Evolutionary conservation across 2,329 filamentous ascomycete genomes (phyloP).

Genomic region (Fusarium pseudograminearum): DNA sequence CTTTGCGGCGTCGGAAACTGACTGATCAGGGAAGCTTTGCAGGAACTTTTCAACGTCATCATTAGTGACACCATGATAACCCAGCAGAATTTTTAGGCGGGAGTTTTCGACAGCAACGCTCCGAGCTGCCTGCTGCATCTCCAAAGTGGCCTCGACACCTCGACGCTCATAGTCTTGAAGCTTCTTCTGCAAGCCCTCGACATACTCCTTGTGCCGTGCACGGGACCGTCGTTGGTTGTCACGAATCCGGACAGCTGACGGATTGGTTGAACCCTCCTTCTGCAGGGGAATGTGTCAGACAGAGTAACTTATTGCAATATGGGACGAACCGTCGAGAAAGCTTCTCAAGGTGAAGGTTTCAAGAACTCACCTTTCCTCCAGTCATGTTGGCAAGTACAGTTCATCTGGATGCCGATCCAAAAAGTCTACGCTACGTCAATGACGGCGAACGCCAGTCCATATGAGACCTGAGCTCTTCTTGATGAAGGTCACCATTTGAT

Average conservation of each 20-base stretch:
- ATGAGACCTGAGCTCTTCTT: constrained; percentile 46
- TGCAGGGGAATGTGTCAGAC: constrained; percentile 42
- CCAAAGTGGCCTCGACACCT: constrained; percentile 62
- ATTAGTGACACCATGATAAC: constrained; percentile 54
- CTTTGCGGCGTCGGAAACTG: constrained; percentile 48
- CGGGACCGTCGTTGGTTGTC: constrained; percentile 67
- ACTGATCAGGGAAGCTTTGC: constrained; percentile 51
- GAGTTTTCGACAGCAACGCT: constrained; percentile 63
- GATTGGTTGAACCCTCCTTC: constrained; percentile 48
- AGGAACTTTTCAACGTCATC: constrained; percentile 58
- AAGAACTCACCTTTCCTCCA: constrained; percentile 48
- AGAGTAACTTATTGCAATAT: constrained; percentile 21
- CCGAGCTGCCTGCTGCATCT: constrained; percentile 66
- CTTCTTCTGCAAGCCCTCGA: constrained; percentile 61
- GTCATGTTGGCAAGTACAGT: constrained; percentile 42
- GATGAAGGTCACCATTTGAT: constrained; percentile 46
- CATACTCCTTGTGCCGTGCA: constrained; percentile 63
- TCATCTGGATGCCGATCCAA: constrained; percentile 42
- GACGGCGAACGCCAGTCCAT: constrained; percentile 39
- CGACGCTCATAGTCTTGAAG: constrained; percentile 62
- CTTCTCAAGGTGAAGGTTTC: constrained; percentile 14
- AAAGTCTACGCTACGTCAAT: constrained; percentile 41
- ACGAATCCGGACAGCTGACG: constrained; percentile 57
- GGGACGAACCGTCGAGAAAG: constrained; percentile 19
- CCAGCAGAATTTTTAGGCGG: constrained; percentile 58